Conservation (phyloP, 306 rosid species). For the Glycyrrhiza uralensis region DNA sequence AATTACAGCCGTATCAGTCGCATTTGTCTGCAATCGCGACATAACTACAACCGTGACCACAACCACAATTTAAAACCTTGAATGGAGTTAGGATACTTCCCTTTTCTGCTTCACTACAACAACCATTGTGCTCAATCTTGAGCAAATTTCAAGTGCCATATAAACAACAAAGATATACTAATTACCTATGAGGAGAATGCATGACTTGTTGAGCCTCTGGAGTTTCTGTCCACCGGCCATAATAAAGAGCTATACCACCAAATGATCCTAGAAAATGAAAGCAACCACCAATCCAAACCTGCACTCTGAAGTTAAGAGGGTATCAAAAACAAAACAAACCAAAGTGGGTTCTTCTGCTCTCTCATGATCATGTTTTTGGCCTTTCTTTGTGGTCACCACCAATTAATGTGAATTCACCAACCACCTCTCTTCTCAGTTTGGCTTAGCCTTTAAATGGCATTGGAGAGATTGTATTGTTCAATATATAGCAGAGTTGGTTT, state of each 20-base stretch:
- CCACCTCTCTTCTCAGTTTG: background rate
- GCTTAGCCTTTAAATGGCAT: background rate
- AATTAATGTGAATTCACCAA: background rate
- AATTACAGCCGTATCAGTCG: no score
- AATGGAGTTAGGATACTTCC: background rate
- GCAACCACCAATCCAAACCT: slow-evolving; percentile 6
- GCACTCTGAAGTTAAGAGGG: slow-evolving; percentile 15
- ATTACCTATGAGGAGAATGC: slow-evolving; percentile 86
- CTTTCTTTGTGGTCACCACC: background rate
- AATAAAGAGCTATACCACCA: background rate
- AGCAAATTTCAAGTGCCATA: background rate
- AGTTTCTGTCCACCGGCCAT: slow-evolving; percentile 49
- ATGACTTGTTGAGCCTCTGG: slow-evolving; percentile 55
- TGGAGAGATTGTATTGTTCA: slow-evolving; percentile 12
- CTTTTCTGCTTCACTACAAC: background rate
- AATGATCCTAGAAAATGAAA: background rate
- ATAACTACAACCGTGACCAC: no score
- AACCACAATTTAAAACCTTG: no score
- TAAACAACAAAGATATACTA: background rate
- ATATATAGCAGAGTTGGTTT: slow-evolving; percentile 16
- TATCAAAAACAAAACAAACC: slow-evolving; percentile 6
- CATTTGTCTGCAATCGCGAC: no score
- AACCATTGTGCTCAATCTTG: background rate
- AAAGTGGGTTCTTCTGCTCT: background rate
- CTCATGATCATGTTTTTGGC: slow-evolving; percentile 22